Conservation (phyloP, 2,329 filamentous ascomycete species). For the Fusarium mundagurra region DNA sequence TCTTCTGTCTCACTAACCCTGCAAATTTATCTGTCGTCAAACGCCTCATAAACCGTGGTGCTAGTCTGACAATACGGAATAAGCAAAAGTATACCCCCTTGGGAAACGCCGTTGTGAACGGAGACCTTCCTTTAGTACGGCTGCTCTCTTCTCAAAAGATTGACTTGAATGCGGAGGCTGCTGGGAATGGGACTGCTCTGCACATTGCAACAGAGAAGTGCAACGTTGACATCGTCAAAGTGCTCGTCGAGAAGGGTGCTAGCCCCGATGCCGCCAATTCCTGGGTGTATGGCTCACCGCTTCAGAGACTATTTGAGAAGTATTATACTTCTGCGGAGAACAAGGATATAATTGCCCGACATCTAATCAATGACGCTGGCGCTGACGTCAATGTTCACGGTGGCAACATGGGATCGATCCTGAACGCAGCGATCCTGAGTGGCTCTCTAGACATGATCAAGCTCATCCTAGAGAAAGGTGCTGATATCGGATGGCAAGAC, state of each 20-base stretch:
- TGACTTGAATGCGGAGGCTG: not conserved
- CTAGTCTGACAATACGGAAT: not conserved
- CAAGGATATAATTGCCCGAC: not conserved
- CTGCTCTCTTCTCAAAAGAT: not conserved
- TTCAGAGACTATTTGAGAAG: not conserved
- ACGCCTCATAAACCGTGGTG: not conserved
- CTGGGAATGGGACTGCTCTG: not conserved
- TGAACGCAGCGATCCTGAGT: not conserved
- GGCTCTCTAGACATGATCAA: not conserved
- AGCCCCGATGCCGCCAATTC: fast-evolving
- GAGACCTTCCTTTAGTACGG: not conserved
- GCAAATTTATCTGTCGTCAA: not conserved
- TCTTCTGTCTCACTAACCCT: not conserved
- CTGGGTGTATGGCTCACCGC: not conserved
- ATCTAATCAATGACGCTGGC: not conserved
- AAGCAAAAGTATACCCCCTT: not conserved
- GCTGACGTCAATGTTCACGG: not conserved
- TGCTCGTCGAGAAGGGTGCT: not conserved
- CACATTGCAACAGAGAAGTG: not conserved
- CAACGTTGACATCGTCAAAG: not conserved
- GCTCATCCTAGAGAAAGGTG: not conserved
- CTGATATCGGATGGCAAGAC: not conserved
- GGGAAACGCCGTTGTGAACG: not conserved
- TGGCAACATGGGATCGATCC: not conserved
- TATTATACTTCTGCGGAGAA: not conserved